phyloP scores from a whole-genome alignment of 148 eudicot species.

The Fagopyrum tataricum region DNA sequence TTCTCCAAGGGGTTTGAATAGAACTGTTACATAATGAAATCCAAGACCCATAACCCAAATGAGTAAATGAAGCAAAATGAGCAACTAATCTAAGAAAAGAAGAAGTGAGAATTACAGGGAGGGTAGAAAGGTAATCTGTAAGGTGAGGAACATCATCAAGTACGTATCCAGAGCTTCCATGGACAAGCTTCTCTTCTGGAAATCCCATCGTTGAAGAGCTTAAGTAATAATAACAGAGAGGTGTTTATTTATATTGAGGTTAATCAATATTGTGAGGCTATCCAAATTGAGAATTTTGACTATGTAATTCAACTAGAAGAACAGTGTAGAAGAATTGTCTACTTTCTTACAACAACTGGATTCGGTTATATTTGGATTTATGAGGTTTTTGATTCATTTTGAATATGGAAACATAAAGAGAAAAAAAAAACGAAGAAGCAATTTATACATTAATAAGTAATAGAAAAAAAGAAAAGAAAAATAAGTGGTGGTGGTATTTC shows the following conservation, averaged over 20 bases:
- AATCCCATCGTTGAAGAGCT: neutral
- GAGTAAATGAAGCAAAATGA: neutral
- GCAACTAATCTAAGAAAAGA: neutral
- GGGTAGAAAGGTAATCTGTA: conserved; percentile 9
- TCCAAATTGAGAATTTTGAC: neutral
- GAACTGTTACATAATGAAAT: conserved; percentile 33
- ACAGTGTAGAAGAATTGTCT: neutral
- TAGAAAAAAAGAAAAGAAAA: neutral
- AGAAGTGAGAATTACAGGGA: conserved; percentile 9
- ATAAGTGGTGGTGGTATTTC: neutral
- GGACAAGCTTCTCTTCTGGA: conserved; percentile 5
- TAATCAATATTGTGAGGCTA: too few species aligned
- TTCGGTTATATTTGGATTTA: neutral
- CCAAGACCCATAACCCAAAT: neutral
- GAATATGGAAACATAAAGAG: neutral
- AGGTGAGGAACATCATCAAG: conserved; percentile 16
- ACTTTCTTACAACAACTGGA: neutral
- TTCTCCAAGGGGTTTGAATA: conserved; percentile 68
- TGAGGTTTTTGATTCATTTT: too few species aligned
- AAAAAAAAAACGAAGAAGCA: neutral
- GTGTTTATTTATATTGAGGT: neutral
- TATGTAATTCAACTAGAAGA: neutral
- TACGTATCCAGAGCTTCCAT: conserved; percentile 2
- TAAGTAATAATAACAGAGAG: neutral
- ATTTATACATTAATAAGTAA: neutral